A percentile compares a stretch with the other conserved stretches of the same genome.
Conservation (phyloP, 495 filamentous ascomycete species). For the Podospora sp. region DNA sequence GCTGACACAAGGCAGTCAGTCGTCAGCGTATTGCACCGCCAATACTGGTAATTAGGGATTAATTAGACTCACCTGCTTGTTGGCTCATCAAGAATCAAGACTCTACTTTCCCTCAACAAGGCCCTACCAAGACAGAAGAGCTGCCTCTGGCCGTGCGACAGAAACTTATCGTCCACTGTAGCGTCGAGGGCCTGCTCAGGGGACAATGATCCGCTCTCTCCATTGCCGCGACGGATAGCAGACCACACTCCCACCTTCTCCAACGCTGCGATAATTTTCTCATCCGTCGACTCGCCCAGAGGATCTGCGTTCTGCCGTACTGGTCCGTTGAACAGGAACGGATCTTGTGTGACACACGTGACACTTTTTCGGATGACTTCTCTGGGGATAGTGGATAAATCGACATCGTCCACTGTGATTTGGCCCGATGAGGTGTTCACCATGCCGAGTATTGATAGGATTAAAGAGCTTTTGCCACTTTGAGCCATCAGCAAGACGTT, state of each 20-base stretch:
- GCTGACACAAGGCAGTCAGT: constrained; percentile 16
- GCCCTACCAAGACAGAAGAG: constrained; percentile 63
- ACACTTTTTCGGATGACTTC: constrained; percentile 7
- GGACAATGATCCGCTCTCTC: background rate
- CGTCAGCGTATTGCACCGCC: background rate
- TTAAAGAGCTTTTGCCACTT: constrained; percentile 14
- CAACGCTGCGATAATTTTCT: constrained; percentile 6
- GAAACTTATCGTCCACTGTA: constrained; percentile 2
- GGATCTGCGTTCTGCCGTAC: constrained; percentile 14
- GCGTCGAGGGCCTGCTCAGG: background rate
- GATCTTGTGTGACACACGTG: constrained; percentile 16
- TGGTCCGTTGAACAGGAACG: constrained; percentile 9
- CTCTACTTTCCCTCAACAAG: constrained; percentile 42
- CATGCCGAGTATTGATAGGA: constrained; percentile 16
- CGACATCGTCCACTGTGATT: constrained; percentile 10
- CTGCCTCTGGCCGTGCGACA: constrained; percentile 63
- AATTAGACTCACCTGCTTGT: constrained; percentile 31
- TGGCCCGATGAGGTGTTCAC: constrained; percentile 6
- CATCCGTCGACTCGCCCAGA: constrained; percentile 10
- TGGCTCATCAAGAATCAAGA: constrained; percentile 39
- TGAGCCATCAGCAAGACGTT: background rate
- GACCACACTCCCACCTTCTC: constrained; percentile 13
- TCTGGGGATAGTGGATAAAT: constrained; percentile 3
- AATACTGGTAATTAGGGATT: too few species aligned
- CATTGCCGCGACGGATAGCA: background rate